These are phyloP conservation scores for Pezicula neosporulosa DNA, from an alignment of 2,329 filamentous ascomycete genomes.

Conservation along the genomic window DNA sequence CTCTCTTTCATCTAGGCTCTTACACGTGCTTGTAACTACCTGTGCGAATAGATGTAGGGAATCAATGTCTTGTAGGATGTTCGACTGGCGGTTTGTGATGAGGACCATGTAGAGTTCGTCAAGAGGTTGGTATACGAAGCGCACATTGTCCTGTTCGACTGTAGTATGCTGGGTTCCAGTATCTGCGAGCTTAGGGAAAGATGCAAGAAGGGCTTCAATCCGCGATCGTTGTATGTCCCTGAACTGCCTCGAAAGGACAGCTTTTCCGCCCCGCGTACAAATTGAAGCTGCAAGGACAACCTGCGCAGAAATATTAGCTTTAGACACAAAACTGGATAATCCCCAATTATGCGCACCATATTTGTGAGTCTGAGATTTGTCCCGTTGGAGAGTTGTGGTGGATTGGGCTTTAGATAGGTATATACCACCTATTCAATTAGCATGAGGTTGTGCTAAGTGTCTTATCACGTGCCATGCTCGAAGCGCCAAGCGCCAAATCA, in stretches of 20 bases:
- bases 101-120: conserved; percentile 99
- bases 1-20: conserved; percentile 91
- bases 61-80: conserved; percentile 98
- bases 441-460: no score
- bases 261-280: conserved; percentile 97
- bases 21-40: conserved; percentile 95
- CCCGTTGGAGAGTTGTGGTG: conserved; percentile 3
- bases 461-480: no score
- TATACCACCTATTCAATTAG: neutral
- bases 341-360: conserved; percentile 11
- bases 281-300: conserved; percentile 98
- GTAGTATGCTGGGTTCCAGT: conserved; percentile 96
- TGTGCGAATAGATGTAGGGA: conserved; percentile 97
- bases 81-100: conserved; percentile 98
- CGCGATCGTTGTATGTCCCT: conserved; percentile 95
- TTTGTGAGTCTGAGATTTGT: conserved; percentile 7
- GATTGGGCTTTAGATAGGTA: conserved; percentile 6
- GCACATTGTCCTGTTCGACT: conserved; percentile 98
- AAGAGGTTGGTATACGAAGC: conserved; percentile 97
- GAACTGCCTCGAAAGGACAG: conserved; percentile 96
- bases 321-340: neutral
- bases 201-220: conserved; percentile 93
- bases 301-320: conserved; percentile 41
- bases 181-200: conserved; percentile 96
- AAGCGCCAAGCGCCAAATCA: neutral